A percentile compares a stretch with the other conserved stretches of the same genome.
Conservation (phyloP, 2,329 filamentous ascomycete genomes). For the Parasarocladium wereldwijsianum region DNA sequence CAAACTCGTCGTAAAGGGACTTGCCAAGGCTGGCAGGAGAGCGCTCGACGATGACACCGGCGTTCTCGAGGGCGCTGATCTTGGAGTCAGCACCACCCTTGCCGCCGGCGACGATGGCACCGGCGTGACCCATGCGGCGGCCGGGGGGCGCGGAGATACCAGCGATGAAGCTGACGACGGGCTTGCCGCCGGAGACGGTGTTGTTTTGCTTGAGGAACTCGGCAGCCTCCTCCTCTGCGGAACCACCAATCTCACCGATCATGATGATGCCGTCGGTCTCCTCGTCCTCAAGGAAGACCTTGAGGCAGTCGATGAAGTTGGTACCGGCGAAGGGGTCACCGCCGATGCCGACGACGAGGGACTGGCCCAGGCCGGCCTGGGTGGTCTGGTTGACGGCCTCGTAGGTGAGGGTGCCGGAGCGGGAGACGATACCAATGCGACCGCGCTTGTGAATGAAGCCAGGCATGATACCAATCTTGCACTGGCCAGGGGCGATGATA, state of each 20-base stretch:
- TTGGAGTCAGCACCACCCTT: conserved; percentile 98
- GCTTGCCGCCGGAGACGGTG: conserved; percentile 71
- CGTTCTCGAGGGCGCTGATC: conserved; percentile 84
- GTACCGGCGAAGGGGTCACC: conserved; percentile 98
- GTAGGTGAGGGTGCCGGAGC: conserved; percentile 96
- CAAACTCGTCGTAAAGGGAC: conserved; percentile 87
- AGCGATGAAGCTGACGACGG: conserved; percentile 94
- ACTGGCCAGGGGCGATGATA: conserved; percentile 88
- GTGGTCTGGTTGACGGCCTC: conserved; percentile 99
- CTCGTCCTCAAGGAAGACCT: conserved; percentile 88
- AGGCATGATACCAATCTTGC: conserved; percentile 99
- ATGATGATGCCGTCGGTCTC: conserved; percentile 99
- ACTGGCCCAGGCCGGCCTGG: conserved; percentile 90
- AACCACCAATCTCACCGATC: conserved; percentile 98
- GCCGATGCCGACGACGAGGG: conserved; percentile 93
- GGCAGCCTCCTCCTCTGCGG: conserved; percentile 93
- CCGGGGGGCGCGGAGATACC: conserved; percentile 95
- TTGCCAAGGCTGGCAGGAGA: conserved; percentile 87
- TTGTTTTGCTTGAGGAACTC: conserved; percentile 92
- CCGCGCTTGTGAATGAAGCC: conserved; percentile 99
- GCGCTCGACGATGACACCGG: conserved; percentile 91
- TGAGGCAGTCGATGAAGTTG: conserved; percentile 99
- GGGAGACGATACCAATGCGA: conserved; percentile 95
- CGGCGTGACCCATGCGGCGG: conserved; percentile 95
- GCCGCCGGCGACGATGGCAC: conserved; percentile 92